phyloP scores from a whole-genome alignment of 352 stramenopile species.

The Globisporangium heterothallicum region DNA sequence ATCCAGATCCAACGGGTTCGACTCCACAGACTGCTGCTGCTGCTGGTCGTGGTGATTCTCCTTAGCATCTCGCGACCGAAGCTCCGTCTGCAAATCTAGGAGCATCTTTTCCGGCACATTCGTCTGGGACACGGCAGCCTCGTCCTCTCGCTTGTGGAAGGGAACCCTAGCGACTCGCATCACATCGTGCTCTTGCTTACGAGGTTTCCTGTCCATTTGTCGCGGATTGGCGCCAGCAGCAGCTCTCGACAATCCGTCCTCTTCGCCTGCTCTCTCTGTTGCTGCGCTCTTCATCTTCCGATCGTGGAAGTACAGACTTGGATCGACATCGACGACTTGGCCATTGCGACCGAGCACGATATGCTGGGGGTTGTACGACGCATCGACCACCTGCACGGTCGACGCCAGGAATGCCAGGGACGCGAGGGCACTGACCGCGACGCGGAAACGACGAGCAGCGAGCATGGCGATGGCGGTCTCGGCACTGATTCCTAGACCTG shows the following conservation, averaged over 20 bases:
- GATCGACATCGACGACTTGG: conserved; percentile 26
- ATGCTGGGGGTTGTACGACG: conserved; percentile 20
- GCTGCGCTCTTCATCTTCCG: conserved; percentile 7
- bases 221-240: too few species aligned
- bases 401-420: not conserved
- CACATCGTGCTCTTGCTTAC: not conserved
- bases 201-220: not conserved
- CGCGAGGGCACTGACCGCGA: not conserved
- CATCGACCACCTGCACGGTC: too few species aligned
- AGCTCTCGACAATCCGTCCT: too few species aligned
- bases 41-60: too few species aligned
- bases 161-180: not conserved
- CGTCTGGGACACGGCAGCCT: too few species aligned
- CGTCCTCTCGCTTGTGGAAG: not conserved
- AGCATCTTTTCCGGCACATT: too few species aligned
- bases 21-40: too few species aligned
- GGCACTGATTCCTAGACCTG: too few species aligned
- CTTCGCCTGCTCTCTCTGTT: not conserved
- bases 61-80: too few species aligned
- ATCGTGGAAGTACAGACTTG: conserved; percentile 23
- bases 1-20: too few species aligned
- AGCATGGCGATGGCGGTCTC: too few species aligned
- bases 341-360: conserved; percentile 33
- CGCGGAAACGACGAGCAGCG: not conserved
- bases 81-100: too few species aligned